Evolutionary conservation across 345 rosid species (phyloP).

Genomic region (Eucalyptus guilfoylei): DNA sequence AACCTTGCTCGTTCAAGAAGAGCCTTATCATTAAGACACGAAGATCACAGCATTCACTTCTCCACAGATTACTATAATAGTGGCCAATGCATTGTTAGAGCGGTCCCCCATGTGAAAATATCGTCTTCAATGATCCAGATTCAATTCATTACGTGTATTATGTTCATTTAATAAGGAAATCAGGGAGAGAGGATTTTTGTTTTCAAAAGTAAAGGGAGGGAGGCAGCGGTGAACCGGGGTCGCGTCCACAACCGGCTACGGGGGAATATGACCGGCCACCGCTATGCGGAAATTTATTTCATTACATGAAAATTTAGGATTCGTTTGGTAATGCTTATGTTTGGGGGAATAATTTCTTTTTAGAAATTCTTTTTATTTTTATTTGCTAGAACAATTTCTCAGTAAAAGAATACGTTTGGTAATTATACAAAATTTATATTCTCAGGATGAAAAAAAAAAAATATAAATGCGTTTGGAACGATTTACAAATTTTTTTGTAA

Average conservation of each 20-base stretch:
- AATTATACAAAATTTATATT: rapidly evolving
- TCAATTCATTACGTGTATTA: neutral
- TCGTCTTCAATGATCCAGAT: neutral
- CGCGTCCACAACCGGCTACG: rapidly evolving
- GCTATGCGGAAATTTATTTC: neutral
- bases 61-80: too few species aligned
- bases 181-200: neutral
- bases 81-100: too few species aligned
- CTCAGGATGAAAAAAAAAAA: rapidly evolving
- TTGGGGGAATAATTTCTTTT: too few species aligned
- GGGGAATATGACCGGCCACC: neutral
- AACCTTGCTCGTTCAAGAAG: neutral
- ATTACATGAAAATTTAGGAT: too few species aligned
- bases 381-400: rapidly evolving
- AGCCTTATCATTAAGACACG: too few species aligned
- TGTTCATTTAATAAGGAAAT: neutral
- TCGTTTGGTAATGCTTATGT: rapidly evolving
- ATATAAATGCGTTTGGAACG: too few species aligned
- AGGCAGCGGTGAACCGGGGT: neutral
- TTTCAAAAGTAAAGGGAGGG: neutral
- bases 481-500: too few species aligned
- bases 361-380: too few species aligned
- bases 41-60: too few species aligned
- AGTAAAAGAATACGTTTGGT: too few species aligned
- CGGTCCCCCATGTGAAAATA: too few species aligned